Base-by-base conservation (phyloP, 306 rosid species). In the Vicia villosa region DNA sequence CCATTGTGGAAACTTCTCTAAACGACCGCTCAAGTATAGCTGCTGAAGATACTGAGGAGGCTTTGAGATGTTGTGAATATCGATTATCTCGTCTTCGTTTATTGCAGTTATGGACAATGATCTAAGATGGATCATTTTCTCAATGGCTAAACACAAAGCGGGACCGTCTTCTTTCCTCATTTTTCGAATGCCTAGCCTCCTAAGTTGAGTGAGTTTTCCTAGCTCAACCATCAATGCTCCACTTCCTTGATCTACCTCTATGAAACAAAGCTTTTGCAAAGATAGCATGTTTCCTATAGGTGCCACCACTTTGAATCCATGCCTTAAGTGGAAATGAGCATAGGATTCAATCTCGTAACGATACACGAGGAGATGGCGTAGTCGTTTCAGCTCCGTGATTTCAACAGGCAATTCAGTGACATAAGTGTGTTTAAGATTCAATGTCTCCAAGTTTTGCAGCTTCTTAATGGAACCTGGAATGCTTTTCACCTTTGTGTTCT, bases 291-390 rank as follows among this genome's bases (percentile, higher is more conserved):
- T 8, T 45, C 87, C 89, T 67, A 85, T 80, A 21, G 80, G 64
- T 8, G 77, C 81, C 19, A 52, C 24, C 15, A 80, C 8, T 71
- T 59, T 77, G 77, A 85, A 85, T 5, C 89, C 89, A 78, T 71
- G 49, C 72, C 75, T 82, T 59, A 83, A 63, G 62, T 69, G 68
- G 45, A 79, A 65, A 68, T 71, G 12, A 50, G 79, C 80, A 50
- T 79, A 85, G 55, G 85, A 67, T 77, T 79, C 87, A 38, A 79
- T 17, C 59, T 82, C 78, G 28, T 70, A 80, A 7, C 80, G 79
- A 60, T 85, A 85, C 69, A 82, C 84, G 32, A 85, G 81, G 16
- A 82, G 85, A 65, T 85, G 85, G 65, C 87, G 87, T 16, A 85
- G 56, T 7, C 22, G 62, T 21, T 74, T 75, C 55, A 85, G 80